These are phyloP conservation scores for Heterobasidion annosum DNA, from an alignment of 1,284 basidiomycete species.

Conservation along the genomic window DNA sequence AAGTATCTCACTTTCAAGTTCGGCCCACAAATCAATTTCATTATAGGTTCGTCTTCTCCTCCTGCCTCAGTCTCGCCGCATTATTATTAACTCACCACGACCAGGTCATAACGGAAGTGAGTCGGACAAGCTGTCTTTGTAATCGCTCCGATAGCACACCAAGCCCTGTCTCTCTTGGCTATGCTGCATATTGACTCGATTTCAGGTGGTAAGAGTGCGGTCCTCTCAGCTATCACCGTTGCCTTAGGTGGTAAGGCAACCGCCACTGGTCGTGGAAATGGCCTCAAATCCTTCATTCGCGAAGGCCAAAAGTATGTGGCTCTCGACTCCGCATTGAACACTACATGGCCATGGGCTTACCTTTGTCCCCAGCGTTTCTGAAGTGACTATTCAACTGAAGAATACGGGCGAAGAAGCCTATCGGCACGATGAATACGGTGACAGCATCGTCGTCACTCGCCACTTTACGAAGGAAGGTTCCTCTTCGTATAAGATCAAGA, in stretches of 20 bases:
- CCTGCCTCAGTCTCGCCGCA: not conserved
- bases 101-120: conserved; percentile 73
- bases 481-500: conserved; percentile 81
- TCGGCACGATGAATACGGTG: conserved; percentile 75
- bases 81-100: not conserved
- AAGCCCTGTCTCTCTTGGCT: not conserved
- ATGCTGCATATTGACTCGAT: not conserved
- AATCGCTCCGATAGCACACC: not conserved
- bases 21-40: conserved; percentile 91
- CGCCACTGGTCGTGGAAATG: conserved; percentile 81
- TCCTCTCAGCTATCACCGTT: conserved; percentile 89
- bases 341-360: not conserved
- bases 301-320: conserved; percentile 68
- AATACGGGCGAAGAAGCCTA: conserved; percentile 90
- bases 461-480: conserved; percentile 69
- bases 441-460: conserved; percentile 81
- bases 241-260: conserved; percentile 90
- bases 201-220: conserved; percentile 89
- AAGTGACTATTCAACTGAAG: conserved; percentile 76
- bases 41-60: conserved; percentile 65
- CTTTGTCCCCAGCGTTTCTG: conserved; percentile 42
- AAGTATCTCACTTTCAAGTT: conserved; percentile 74
- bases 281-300: conserved; percentile 84
- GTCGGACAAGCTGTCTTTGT: conserved; percentile 18
- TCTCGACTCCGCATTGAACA: conserved; percentile 1